Conservation (phyloP, 1,284 basidiomycete genomes). For the Phylloboletellus chloephorus region DNA sequence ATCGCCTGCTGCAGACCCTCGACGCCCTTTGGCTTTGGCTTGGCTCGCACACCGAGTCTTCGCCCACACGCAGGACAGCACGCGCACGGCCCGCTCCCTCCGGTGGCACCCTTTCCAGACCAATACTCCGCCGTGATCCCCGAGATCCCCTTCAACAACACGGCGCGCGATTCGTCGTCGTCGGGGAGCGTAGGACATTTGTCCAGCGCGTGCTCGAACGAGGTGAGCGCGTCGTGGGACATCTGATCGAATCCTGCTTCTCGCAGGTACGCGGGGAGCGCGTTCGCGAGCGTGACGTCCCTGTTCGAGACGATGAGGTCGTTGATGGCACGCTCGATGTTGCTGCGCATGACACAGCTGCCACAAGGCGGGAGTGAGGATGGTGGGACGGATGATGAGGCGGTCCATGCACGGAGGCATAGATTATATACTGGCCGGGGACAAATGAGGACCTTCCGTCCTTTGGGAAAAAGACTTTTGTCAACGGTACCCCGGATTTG, state of each 20-base stretch:
- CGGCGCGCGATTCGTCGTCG: constrained; percentile 2
- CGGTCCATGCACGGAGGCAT: neutral
- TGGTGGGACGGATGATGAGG: neutral
- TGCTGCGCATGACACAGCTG: constrained; percentile 12
- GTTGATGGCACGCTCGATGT: constrained; percentile 14
- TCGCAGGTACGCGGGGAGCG: constrained; percentile 10
- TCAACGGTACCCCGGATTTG: neutral
- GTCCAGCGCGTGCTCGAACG: constrained; percentile 13
- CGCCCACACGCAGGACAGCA: constrained; percentile 4
- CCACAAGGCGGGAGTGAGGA: neutral
- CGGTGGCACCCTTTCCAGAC: neutral
- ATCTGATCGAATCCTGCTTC: constrained; percentile 8
- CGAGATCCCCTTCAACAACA: constrained; percentile 1
- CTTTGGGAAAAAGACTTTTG: constrained; percentile 7
- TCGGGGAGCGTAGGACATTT: constrained; percentile 8
- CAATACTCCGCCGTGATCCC: constrained; percentile 10
- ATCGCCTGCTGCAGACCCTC: neutral
- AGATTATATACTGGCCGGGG: constrained; percentile 7
- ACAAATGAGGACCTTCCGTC: neutral
- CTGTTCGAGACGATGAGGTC: constrained; percentile 4
- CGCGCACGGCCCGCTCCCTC: neutral
- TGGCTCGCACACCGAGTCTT: neutral
- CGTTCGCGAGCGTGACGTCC: constrained; percentile 10
- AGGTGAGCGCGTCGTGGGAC: constrained; percentile 7
- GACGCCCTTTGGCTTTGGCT: neutral